phyloP scores from a whole-genome alignment of 495 filamentous ascomycete species.

The Daldinia concentrica region DNA sequence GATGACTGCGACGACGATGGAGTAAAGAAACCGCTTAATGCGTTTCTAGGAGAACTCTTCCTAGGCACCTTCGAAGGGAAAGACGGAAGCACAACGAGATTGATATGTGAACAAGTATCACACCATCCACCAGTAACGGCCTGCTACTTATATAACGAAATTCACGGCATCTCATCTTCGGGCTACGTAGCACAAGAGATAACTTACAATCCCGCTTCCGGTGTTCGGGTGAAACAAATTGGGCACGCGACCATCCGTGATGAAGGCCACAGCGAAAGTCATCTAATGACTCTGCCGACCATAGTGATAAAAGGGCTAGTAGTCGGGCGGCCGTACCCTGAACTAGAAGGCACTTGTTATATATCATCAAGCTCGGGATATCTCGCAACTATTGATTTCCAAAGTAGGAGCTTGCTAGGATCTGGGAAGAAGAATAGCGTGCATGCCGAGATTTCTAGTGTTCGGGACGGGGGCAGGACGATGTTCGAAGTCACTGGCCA shows the following conservation, averaged over 20 bases:
- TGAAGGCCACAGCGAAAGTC: neutral
- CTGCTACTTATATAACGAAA: neutral
- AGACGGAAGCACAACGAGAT: neutral
- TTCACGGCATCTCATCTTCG: constrained; percentile 1
- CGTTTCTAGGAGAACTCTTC: neutral
- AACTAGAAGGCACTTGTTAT: neutral
- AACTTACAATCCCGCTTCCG: neutral
- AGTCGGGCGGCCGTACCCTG: neutral
- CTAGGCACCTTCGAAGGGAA: neutral
- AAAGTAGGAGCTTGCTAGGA: constrained; percentile 33
- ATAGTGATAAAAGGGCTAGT: constrained; percentile 2
- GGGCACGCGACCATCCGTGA: constrained; percentile 7
- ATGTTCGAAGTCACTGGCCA: neutral
- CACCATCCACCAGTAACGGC: constrained; percentile 5
- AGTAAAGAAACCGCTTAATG: constrained; percentile 2
- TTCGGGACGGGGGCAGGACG: neutral
- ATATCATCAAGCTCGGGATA: constrained; percentile 13
- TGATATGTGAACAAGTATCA: constrained; percentile 8
- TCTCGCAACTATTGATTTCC: constrained; percentile 2
- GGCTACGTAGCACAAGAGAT: constrained; percentile 7
- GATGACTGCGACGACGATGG: constrained; percentile 40
- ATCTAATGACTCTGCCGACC: neutral
- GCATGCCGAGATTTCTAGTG: neutral
- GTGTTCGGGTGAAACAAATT: neutral
- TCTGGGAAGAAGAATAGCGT: neutral